These are phyloP conservation scores for Microdochium nivale DNA, from an alignment of 2,329 filamentous ascomycete species.

Conservation along the genomic window DNA sequence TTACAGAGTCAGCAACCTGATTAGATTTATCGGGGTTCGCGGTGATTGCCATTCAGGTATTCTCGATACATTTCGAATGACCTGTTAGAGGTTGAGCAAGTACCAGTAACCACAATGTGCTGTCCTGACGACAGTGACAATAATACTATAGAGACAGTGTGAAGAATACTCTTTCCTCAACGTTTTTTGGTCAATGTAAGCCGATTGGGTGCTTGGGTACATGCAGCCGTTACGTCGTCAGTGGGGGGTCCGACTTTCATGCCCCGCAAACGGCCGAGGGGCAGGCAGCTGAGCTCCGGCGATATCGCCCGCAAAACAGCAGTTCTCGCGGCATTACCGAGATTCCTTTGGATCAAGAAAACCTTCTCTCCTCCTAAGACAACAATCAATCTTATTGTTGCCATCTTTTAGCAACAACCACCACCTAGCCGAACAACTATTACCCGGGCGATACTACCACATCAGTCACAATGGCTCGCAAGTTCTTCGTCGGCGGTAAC, in stretches of 20 bases:
- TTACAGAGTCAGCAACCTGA: not conserved
- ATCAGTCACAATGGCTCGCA: constrained; percentile 71
- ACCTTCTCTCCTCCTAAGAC: not conserved
- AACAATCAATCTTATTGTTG: not conserved
- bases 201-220: no score
- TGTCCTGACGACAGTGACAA: no score
- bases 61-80: no score
- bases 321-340: not conserved
- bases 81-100: no score
- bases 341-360: not conserved
- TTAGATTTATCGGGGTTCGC: not conserved
- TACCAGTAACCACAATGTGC: no score
- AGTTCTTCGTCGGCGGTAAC: constrained; percentile 98
- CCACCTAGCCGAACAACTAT: not conserved
- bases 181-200: no score
- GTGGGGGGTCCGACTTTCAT: no score
- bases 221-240: no score
- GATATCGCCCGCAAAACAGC: not conserved
- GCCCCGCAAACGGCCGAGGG: not conserved
- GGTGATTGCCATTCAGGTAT: no score
- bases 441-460: constrained; percentile 8
- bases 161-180: no score
- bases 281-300: not conserved
- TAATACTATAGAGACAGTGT: no score
- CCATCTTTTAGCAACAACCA: constrained; percentile 2